Conservation (phyloP, 164 flowering plant species). For the Annona squamosa region DNA sequence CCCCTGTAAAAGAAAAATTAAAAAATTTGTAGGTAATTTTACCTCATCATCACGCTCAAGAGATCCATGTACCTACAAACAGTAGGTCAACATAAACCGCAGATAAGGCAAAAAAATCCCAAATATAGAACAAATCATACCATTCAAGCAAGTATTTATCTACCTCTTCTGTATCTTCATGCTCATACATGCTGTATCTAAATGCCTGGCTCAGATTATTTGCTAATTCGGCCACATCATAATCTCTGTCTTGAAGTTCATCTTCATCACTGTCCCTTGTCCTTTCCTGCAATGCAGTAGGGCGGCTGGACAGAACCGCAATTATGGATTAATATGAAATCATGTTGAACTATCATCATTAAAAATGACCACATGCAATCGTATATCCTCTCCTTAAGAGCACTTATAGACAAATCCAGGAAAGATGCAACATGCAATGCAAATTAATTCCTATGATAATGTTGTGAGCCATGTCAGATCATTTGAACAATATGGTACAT, state of each 20-base stretch:
- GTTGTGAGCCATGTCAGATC: neutral
- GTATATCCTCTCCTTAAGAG: too few relatives aligned
- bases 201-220: conserved; percentile 86
- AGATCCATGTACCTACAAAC: conserved; percentile 59
- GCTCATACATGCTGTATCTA: conserved; percentile 63
- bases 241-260: conserved; percentile 84
- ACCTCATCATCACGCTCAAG: conserved; percentile 94
- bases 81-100: conserved; percentile 11
- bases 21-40: conserved; percentile 6
- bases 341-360: too few relatives aligned
- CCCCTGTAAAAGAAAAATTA: too few relatives aligned
- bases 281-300: conserved; percentile 87
- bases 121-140: neutral
- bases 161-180: conserved; percentile 81
- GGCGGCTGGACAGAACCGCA: conserved; percentile 55
- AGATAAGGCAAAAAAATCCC: neutral
- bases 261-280: conserved; percentile 95
- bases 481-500: too few relatives aligned
- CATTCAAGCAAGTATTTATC: neutral
- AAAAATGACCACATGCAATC: too few relatives aligned
- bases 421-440: neutral
- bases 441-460: neutral
- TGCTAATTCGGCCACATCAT: conserved; percentile 85
- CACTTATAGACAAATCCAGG: neutral
- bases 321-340: neutral